Base-by-base conservation (phyloP, 768 basidiomycete genomes). In the Suillus subalutaceus region DNA sequence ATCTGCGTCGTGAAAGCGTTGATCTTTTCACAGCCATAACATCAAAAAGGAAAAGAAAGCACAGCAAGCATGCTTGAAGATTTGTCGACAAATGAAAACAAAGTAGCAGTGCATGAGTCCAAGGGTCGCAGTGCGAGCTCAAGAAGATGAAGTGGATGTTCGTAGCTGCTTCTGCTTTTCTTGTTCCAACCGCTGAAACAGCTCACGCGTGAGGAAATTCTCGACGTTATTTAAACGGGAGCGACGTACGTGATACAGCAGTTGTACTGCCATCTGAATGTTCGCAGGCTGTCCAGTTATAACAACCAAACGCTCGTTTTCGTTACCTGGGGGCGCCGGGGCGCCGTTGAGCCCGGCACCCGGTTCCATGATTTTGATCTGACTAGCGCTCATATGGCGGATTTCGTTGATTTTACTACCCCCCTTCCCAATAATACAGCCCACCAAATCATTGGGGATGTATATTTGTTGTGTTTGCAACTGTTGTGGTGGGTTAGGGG, bases 321-420 rank as follows among this genome's bases (percentile, higher is more conserved):
- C 93, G 40, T 88, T 87, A 41, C 90, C 91, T 2, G 90, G 85
- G 13, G 88, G 85, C 1, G 85, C 87, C 32, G 92, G 88, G 23
- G 86, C 88, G 18, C 90, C 91, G 65, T 89, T 88, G 72, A 87
- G 78, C 20, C 88, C 88, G 13, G 93, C 93, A 60, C 95, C 96
- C 41, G 97, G 96, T 72, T 99, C 97, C 91, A 97, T 97, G 63
- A 99, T 98, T 80, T 97, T 95, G 79, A 99, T 98, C 73, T 96
- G 91, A 77, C 96, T 97, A 35, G 91, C 91, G 69, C 94, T 96
- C 87, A 94, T 92, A 69, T 94, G 90, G 70, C 97, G 86, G 69
- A 99, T 97, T 80, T 99, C 97, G 73, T 99, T 99, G 82, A 99
- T 99, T 81, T 99, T 99, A 75, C 91, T 90, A 12, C 97, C 97